Percentiles rank a stretch among this genome's conserved stretches.
Evolutionary conservation across 305 asterid genomes (phyloP).

Genomic region (Coffea humblotiana): DNA sequence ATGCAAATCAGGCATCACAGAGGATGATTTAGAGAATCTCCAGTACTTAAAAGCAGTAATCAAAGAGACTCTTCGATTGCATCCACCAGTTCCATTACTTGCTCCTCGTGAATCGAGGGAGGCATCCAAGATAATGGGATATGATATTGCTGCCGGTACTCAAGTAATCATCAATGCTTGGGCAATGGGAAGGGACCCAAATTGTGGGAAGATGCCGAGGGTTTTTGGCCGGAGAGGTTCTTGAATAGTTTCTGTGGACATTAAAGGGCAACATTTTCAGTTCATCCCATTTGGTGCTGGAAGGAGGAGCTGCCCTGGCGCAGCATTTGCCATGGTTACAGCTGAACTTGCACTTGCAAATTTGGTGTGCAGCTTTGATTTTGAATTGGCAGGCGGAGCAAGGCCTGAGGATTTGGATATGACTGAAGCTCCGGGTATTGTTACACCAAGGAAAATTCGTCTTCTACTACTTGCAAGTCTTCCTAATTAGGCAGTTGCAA

Average conservation of each 20-base stretch:
- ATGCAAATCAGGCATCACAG: background rate
- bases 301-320: too few relatives aligned
- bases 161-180: background rate
- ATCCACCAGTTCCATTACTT: constrained; percentile 13
- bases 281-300: too few relatives aligned
- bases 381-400: background rate
- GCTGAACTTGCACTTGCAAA: too few relatives aligned
- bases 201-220: background rate
- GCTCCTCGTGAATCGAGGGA: constrained; percentile 3
- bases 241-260: too few relatives aligned
- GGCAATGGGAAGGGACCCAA: constrained; percentile 12
- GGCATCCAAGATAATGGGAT: background rate
- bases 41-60: constrained; percentile 9
- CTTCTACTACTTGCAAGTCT: background rate
- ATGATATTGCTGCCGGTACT: constrained; percentile 10
- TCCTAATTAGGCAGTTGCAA: too few relatives aligned
- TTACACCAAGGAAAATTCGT: background rate
- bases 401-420: too few relatives aligned
- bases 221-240: background rate
- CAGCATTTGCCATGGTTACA: too few relatives aligned
- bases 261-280: too few relatives aligned
- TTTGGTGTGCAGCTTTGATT: too few relatives aligned
- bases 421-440: too few relatives aligned
- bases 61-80: constrained; percentile 16
- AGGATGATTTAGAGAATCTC: constrained; percentile 7